phyloP scores from a whole-genome alignment of 2,329 filamentous ascomycete species.

The Paracamarosporium sp. region DNA sequence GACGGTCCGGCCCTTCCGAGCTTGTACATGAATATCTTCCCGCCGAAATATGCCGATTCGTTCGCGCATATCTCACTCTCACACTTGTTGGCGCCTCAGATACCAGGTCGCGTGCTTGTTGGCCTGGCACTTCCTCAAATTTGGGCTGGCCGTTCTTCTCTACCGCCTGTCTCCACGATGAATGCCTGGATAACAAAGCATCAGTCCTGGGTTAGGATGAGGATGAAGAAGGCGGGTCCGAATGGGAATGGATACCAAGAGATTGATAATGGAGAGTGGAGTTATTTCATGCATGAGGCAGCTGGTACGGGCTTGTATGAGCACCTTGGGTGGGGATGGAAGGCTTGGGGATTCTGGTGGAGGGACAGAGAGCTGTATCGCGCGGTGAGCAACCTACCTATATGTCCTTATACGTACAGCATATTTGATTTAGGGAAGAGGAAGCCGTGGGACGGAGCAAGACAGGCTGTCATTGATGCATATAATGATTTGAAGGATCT shows the following conservation, averaged over 20 bases:
- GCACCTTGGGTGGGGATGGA: conserved; percentile 51
- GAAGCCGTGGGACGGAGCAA: conserved; percentile 50
- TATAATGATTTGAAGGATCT: conserved; percentile 17
- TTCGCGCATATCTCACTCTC: conserved; percentile 52
- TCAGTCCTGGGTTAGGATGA: conserved; percentile 33
- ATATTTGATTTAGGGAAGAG: conserved; percentile 49
- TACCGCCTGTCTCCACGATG: conserved; percentile 49
- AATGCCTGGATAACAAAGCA: conserved; percentile 13
- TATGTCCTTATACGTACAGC: conserved; percentile 49
- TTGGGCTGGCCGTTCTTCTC: conserved; percentile 48
- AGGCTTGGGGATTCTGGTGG: conserved; percentile 53
- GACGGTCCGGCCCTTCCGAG: conserved; percentile 41
- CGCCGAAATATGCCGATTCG: conserved; percentile 51
- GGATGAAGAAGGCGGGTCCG: conserved; percentile 41
- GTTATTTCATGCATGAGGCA: conserved; percentile 50
- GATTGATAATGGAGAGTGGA: conserved; percentile 36
- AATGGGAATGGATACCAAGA: conserved; percentile 25
- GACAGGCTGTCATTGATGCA: conserved; percentile 40
- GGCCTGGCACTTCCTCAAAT: conserved; percentile 56
- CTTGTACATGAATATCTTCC: conserved; percentile 56
- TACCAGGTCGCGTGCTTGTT: conserved; percentile 46
- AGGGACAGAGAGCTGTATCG: conserved; percentile 48
- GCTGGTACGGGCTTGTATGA: conserved; percentile 52
- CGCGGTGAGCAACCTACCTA: conserved; percentile 49
- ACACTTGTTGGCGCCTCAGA: conserved; percentile 39